These are phyloP conservation scores for Suhomyces coccinellae DNA, from an alignment of 1,139 yeast species.

Conservation along the genomic window DNA sequence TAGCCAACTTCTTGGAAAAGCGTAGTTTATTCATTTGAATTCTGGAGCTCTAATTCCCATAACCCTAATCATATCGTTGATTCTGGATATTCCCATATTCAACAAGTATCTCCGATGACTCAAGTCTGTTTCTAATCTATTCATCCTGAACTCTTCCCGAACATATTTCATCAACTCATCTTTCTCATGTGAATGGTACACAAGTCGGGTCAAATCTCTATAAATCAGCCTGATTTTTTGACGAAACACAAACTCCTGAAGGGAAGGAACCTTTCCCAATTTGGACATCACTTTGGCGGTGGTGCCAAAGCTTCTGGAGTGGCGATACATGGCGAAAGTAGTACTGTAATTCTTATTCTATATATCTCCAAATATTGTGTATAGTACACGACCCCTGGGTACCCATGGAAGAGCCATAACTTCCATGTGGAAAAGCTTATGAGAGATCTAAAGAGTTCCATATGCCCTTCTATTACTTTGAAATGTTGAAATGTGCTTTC, in stretches of 20 bases:
- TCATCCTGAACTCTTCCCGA: constrained; percentile 36
- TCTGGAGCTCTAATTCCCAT: constrained; percentile 18
- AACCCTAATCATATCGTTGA: constrained; percentile 24
- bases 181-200: constrained; percentile 41
- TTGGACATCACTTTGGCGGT: background rate
- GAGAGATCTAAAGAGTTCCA: too few relatives aligned
- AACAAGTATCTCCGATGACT: constrained; percentile 41
- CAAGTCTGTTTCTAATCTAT: constrained; percentile 30
- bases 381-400: background rate
- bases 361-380: background rate
- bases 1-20: background rate
- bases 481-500: too few relatives aligned
- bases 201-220: constrained; percentile 33
- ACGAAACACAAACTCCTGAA: constrained; percentile 46
- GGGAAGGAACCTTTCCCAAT: constrained; percentile 19
- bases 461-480: too few relatives aligned
- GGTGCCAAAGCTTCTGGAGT: constrained; percentile 27
- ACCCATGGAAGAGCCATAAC: too few relatives aligned
- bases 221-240: constrained; percentile 35
- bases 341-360: too few relatives aligned
- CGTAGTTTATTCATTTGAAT: constrained; percentile 5
- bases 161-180: constrained; percentile 35
- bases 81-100: constrained; percentile 32
- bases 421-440: too few relatives aligned
- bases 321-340: background rate